Evolutionary conservation across 2,329 filamentous ascomycete species (phyloP), one percentile per base, ranked within the genome.

Genomic region (Trichocomaceae sp.): DNA sequence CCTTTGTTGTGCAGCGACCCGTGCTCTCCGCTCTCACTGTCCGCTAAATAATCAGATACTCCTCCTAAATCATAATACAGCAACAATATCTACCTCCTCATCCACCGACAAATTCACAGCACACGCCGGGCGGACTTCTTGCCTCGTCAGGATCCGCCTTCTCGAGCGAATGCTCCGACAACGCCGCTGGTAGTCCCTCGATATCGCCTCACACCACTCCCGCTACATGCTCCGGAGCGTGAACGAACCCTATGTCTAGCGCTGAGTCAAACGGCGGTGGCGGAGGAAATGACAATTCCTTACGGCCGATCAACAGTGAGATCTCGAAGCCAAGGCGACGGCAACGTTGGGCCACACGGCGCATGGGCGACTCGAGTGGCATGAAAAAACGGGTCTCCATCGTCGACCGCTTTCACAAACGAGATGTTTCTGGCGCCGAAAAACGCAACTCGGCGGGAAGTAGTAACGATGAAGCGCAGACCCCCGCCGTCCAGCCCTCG

Each of bases 311-410:
- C 29, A 59, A 48, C 52, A 79, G 73, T 62, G 77, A 82, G 63
- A 74, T 79, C 57, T 80, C 81, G 44, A 81, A 79, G 59, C 79
- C 82, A 8, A 86, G 85, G 20, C 90, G 92, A 69, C 82, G 91
- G 67, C 85, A 93, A 71, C 82, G 93, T 83, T 97, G 93, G 93
- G 92, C 93, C 17, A 97, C 93, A n/a, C 88, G 91, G 66, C 88
- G 90, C 69, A 83, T 88, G 71, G 84, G 85, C 13, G 83, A 88
- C 64, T 82, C 84, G 67, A 88, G 85, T 68, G 89, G 87, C 60
- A 78, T 80, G 62, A 80, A 82, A 69, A 97, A 96, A 79, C 85
- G 93, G 59, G 76, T 85, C 56, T 93, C 88, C 46, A 85, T 97
- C 60, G 83, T 93, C 64, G 85, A 87, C 64, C 85, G 90, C 63